Percentiles rank a stretch among this genome's conserved stretches.
Evolutionary conservation across 2,329 filamentous ascomycete species (phyloP).

Genomic region (Sarocladiaceae sp.): DNA sequence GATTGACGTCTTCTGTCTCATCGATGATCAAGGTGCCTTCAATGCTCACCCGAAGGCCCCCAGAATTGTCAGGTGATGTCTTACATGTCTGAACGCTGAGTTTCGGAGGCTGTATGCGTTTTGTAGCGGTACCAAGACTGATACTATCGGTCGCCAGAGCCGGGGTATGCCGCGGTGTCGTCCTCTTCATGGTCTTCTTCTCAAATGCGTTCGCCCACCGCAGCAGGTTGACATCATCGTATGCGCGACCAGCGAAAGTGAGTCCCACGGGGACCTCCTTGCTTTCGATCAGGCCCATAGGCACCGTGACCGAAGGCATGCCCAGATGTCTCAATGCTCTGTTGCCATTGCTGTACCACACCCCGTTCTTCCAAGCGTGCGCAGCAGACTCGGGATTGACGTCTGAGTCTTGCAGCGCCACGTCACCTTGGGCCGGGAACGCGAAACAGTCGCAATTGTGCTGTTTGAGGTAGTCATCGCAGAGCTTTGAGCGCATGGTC

Average conservation of each 20-base stretch:
- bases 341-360: constrained; percentile 6
- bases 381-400: constrained; percentile 16
- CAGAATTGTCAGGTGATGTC: neutral
- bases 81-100: neutral
- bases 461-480: constrained; percentile 46
- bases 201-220: constrained; percentile 14
- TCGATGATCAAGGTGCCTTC: neutral
- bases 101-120: neutral
- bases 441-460: constrained; percentile 39
- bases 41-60: neutral
- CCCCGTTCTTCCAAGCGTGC: constrained; percentile 30
- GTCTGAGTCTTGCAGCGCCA: constrained; percentile 45
- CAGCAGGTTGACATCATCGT: constrained; percentile 10
- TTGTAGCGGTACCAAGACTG: neutral
- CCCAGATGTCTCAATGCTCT: neutral
- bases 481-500: constrained; percentile 39
- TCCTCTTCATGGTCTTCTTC: constrained; percentile 11
- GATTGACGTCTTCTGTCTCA: neutral
- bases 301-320: neutral
- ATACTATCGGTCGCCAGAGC: constrained; percentile 12
- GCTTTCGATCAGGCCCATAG: neutral
- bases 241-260: constrained; percentile 5
- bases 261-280: neutral
- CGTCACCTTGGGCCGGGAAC: constrained; percentile 46
- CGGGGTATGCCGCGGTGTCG: constrained; percentile 12